phyloP scores from a whole-genome alignment of 2,329 filamentous ascomycete species.

The Piedraia hortae region DNA sequence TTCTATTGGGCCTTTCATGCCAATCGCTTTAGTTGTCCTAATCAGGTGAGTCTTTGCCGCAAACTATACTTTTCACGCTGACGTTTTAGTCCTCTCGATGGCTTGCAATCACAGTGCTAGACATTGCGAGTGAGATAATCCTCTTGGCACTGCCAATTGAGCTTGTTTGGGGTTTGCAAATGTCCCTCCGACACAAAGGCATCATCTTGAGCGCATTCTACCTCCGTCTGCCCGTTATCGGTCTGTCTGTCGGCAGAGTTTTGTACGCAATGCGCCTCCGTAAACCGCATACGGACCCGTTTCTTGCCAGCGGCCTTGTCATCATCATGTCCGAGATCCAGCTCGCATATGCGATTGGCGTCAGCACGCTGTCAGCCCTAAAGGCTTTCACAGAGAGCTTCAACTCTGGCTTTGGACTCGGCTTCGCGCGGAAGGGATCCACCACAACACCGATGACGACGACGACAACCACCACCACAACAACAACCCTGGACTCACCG shows the following conservation, averaged over 20 bases:
- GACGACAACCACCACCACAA: conserved; percentile 1
- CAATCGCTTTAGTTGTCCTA: conserved; percentile 7
- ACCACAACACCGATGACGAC: not conserved
- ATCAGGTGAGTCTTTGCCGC: conserved; percentile 6
- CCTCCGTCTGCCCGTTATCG: conserved; percentile 13
- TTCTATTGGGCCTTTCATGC: conserved; percentile 10
- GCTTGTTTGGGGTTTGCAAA: conserved; percentile 15
- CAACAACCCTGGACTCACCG: conserved; percentile 2
- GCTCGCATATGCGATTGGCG: conserved; percentile 16
- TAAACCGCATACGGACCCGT: conserved; percentile 8
- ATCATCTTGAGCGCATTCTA: conserved; percentile 15
- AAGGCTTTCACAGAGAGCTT: conserved; percentile 17
- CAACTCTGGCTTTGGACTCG: conserved; percentile 15
- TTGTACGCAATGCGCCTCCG: conserved; percentile 10
- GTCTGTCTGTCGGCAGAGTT: conserved; percentile 12
- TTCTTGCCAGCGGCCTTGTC: conserved; percentile 11
- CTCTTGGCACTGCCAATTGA: conserved; percentile 11
- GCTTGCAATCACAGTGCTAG: conserved; percentile 15
- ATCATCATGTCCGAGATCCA: conserved; percentile 15
- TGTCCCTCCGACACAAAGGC: conserved; percentile 11
- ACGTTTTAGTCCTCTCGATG: conserved; percentile 9
- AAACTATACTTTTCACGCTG: conserved; percentile 1
- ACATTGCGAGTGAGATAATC: conserved; percentile 13
- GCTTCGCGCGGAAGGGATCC: conserved; percentile 5
- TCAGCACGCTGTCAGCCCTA: conserved; percentile 16